phyloP scores from a whole-genome alignment of 2,329 filamentous ascomycete species.

The Alternaria rosae region DNA sequence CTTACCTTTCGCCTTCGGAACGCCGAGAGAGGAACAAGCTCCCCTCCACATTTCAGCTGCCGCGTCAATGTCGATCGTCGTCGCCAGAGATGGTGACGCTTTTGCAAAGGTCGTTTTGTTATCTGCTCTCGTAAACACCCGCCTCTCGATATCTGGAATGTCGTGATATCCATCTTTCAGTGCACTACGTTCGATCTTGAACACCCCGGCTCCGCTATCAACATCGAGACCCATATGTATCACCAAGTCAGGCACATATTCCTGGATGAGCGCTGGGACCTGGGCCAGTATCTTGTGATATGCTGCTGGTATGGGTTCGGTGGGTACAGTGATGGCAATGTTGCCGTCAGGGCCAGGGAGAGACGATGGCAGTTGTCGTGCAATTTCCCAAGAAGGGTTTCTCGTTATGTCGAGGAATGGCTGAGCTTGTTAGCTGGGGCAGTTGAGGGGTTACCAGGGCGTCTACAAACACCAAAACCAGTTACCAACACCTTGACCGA shows the following conservation, averaged over 20 bases:
- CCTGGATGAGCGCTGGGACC: constrained; percentile 68
- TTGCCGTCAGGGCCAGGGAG: constrained; percentile 13
- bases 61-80: neutral
- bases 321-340: constrained; percentile 66
- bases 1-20: neutral
- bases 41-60: neutral
- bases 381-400: constrained; percentile 85
- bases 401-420: constrained; percentile 75
- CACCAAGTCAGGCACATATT: constrained; percentile 63
- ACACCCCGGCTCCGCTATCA: constrained; percentile 63
- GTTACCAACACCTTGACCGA: constrained; percentile 55
- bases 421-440: constrained; percentile 53
- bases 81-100: neutral
- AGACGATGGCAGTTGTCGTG: constrained; percentile 62
- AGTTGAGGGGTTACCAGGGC: too few species aligned
- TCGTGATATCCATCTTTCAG: constrained; percentile 63
- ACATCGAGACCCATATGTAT: constrained; percentile 83
- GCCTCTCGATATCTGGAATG: constrained; percentile 70
- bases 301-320: constrained; percentile 69
- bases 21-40: neutral
- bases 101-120: neutral
- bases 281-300: constrained; percentile 61
- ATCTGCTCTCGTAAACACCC: constrained; percentile 38
- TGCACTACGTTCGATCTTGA: constrained; percentile 73
- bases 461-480: constrained; percentile 50